phyloP scores from a whole-genome alignment of 1,284 basidiomycete species.

The Leccinum griseonigrum region DNA sequence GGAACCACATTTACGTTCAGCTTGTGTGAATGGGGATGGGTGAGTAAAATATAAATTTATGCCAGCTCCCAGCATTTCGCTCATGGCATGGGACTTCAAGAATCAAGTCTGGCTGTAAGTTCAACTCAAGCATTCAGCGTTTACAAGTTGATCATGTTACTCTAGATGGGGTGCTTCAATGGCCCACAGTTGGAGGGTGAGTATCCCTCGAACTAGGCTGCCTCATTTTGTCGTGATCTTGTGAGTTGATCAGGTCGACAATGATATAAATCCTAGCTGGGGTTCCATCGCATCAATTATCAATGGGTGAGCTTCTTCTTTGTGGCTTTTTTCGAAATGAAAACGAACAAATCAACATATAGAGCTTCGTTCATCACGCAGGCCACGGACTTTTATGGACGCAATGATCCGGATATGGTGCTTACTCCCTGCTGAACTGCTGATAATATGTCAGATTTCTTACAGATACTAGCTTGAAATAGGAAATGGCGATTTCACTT shows the following conservation, averaged over 20 bases:
- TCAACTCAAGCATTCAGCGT: constrained; percentile 28
- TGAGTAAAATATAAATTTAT: constrained; percentile 29
- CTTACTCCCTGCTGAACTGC: constrained; percentile 7
- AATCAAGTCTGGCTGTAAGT: constrained; percentile 57
- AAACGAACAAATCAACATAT: neutral
- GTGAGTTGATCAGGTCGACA: constrained; percentile 15
- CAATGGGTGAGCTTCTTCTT: constrained; percentile 29
- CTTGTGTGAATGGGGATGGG: constrained; percentile 58
- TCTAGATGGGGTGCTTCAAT: constrained; percentile 24
- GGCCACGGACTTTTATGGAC: constrained; percentile 43
- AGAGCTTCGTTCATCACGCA: constrained; percentile 45
- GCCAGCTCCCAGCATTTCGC: neutral
- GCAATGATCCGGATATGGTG: constrained; percentile 47
- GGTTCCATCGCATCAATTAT: constrained; percentile 38
- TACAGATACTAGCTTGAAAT: constrained; percentile 40
- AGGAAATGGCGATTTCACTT: constrained; percentile 42
- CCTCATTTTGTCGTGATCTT: neutral
- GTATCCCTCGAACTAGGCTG: neutral
- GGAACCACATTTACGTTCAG: constrained; percentile 49
- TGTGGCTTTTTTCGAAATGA: neutral
- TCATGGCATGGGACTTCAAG: constrained; percentile 35
- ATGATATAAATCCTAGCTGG: constrained; percentile 33
- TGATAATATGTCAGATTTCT: neutral
- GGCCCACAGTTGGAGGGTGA: constrained; percentile 54
- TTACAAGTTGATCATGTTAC: neutral